Conservation (phyloP, 257 asterid species). For the Phtheirospermum japonicum region DNA sequence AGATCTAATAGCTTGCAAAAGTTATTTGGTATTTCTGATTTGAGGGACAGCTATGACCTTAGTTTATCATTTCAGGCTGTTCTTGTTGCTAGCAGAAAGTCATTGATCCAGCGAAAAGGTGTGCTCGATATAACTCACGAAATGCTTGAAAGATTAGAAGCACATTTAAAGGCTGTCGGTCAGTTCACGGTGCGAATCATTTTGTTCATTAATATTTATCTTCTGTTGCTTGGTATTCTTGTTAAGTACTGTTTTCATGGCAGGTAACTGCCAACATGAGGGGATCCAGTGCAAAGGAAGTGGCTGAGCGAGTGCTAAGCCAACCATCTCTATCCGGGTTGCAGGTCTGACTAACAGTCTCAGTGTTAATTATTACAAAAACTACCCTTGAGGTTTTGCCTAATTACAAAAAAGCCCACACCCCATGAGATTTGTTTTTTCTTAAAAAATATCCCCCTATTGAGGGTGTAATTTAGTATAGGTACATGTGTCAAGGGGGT, state of each 20-base stretch:
- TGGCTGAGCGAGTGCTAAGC: constrained; percentile 77
- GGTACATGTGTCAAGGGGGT: too few relatives aligned
- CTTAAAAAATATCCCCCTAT: too few relatives aligned
- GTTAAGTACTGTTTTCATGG: constrained; percentile 24
- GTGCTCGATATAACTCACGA: constrained; percentile 86
- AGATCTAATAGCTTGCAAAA: not conserved
- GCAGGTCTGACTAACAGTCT: constrained; percentile 53
- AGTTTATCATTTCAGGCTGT: constrained; percentile 63
- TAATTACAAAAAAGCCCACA: not conserved
- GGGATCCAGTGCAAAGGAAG: constrained; percentile 92
- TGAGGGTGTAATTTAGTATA: too few relatives aligned
- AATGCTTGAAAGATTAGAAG: constrained; percentile 97
- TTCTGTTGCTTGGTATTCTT: constrained; percentile 16
- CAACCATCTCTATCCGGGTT: constrained; percentile 84
- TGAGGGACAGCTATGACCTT: constrained; percentile 3
- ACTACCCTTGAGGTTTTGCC: not conserved
- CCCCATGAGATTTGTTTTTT: not conserved
- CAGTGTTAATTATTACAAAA: not conserved
- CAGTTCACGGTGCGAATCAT: constrained; percentile 76
- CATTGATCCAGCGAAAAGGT: constrained; percentile 70
- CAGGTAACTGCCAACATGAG: constrained; percentile 97
- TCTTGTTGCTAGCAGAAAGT: constrained; percentile 86
- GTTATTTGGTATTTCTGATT: not conserved
- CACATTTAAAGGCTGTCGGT: constrained; percentile 78
- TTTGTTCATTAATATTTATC: constrained; percentile 2